Evolutionary conservation across 495 filamentous ascomycete genomes (phyloP), one percentile per base, ranked within the genome.

Genomic region (Aspergillus baeticus): DNA sequence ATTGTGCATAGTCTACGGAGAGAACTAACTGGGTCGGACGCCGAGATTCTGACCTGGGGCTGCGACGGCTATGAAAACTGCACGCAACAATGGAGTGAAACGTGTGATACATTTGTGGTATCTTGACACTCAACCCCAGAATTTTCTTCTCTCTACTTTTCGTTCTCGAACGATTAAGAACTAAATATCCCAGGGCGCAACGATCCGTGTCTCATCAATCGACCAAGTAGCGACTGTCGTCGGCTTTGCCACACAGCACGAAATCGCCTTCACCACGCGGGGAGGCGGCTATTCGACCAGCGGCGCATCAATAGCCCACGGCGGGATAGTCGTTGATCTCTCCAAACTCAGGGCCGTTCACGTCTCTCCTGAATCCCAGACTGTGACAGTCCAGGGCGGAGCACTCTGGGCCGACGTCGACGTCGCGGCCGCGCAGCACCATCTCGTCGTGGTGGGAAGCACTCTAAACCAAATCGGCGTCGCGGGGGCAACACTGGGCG

Each of bases 381-480:
- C 54, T 1, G 43, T 50, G 5, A 52, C 46, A 0, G 54, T 57
- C 7, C 36, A 29, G 21, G 46, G 46, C 37, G 54, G 54, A 23
- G 54, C 45, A 3, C 11, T 29, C 23, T 57, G 45, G 37, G 43
- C 20, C 6, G 48, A 49, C 46, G 54, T 48, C 21, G 47, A 43
- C 8, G 38, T 33, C 5, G 31, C 54, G 1, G 33, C 48, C 18
- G 41, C 22, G 5, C 0, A 18, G 18, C 10, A 51, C 57, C 72
- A 72, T 5, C 69, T 84, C 3, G 81, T 78, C 10, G 75, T 69
- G 22, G 81, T 84, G 14, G 80, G 80, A 2, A 77, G 81, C 10
- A 81, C 76, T 0, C 74, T 82, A 14, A 78, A 79, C 55, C 69
- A 80, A 48, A 80, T 74, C 17, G 80, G 82, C 20, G 74, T 83